Percentiles rank a stretch among this genome's conserved stretches.
These are phyloP conservation scores for Neurospora tetrasperma DNA, from an alignment of 495 filamentous ascomycete species.

Conservation along the genomic window DNA sequence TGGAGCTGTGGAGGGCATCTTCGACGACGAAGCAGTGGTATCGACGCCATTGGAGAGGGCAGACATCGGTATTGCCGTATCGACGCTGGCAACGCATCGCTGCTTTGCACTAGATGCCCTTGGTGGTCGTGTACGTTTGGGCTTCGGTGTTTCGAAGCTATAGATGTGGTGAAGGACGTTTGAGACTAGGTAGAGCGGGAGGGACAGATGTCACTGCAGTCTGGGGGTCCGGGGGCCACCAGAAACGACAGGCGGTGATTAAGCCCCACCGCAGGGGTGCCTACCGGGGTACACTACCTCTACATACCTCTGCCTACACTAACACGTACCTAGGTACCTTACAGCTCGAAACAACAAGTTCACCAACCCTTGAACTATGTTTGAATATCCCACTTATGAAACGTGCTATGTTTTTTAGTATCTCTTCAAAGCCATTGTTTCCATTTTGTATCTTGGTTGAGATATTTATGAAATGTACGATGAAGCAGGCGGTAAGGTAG, in stretches of 20 bases:
- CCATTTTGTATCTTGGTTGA: no score
- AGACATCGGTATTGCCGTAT: constrained; percentile 26
- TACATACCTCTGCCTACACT: no score
- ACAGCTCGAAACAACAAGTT: no score
- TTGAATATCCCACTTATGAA: no score
- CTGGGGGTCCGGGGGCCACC: not conserved
- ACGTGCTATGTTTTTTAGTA: no score
- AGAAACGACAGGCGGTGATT: not conserved
- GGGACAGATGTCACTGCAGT: not conserved
- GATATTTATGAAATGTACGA: no score
- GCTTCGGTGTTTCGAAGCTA: not conserved
- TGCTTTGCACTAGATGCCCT: constrained; percentile 5
- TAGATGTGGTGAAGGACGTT: not conserved
- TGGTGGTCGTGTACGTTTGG: not conserved
- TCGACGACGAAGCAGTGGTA: constrained; percentile 11
- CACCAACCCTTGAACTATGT: no score
- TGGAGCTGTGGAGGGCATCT: constrained; percentile 12
- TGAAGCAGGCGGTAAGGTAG: no score
- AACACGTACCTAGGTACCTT: no score
- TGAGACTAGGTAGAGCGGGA: not conserved
- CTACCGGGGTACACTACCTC: not conserved
- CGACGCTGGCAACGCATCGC: constrained; percentile 25
- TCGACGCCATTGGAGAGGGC: constrained; percentile 29
- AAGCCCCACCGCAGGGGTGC: not conserved
- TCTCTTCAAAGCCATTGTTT: no score